These are phyloP conservation scores for Fusarium concolor DNA, from an alignment of 2,329 filamentous ascomycete species.

Conservation along the genomic window DNA sequence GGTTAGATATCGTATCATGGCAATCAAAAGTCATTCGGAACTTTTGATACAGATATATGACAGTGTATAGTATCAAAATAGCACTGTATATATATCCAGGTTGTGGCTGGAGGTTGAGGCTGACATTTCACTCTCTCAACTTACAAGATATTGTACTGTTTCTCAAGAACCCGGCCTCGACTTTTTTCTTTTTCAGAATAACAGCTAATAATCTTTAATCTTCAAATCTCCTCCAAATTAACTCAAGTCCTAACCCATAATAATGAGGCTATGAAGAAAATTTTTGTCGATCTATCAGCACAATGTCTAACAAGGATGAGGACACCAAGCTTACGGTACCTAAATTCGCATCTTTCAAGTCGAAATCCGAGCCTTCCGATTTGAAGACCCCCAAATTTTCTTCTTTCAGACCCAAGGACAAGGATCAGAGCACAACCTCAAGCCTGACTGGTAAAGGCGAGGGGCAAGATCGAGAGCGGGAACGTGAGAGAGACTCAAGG, in stretches of 20 bases:
- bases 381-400: conserved; percentile 72
- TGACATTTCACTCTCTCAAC: conserved; percentile 15
- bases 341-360: conserved; percentile 78
- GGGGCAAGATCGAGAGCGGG: conserved; percentile 37
- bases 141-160: conserved; percentile 8
- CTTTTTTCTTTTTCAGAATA: background rate
- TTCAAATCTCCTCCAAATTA: too few species aligned
- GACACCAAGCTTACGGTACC: conserved; percentile 59
- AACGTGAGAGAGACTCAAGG: conserved; percentile 33
- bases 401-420: conserved; percentile 70
- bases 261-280: conserved; percentile 23
- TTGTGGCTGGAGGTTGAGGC: conserved; percentile 26
- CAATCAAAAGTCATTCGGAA: too few species aligned
- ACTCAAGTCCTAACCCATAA: background rate
- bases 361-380: conserved; percentile 44
- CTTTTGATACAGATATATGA: too few species aligned
- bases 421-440: conserved; percentile 50
- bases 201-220: background rate
- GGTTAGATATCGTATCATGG: background rate
- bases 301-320: conserved; percentile 47
- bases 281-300: conserved; percentile 12
- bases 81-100: conserved; percentile 7
- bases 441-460: conserved; percentile 29
- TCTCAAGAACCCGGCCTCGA: background rate
- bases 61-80: fast-evolving